Evolutionary conservation across 345 rosid genomes (phyloP).

Genomic region (Brassica rapa): DNA sequence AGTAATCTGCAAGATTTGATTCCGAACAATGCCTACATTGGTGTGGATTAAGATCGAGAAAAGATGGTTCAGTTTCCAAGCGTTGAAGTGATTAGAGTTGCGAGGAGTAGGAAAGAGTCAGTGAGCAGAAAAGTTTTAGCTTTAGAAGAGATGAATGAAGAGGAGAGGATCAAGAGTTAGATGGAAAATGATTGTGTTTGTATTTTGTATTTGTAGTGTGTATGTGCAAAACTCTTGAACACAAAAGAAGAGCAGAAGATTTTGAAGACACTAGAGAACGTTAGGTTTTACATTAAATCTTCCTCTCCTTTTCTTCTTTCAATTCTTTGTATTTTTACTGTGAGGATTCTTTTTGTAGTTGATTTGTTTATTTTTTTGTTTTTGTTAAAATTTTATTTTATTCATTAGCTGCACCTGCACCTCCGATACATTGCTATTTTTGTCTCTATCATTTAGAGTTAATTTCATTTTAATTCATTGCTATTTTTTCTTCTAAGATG

Average conservation of each 20-base stretch:
- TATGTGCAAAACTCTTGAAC: constrained; percentile 37
- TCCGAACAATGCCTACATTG: constrained; percentile 40
- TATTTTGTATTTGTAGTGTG: constrained; percentile 41
- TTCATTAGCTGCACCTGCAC: neutral
- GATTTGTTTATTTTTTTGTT: constrained; percentile 30
- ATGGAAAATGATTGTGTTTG: constrained; percentile 39
- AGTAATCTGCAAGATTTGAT: constrained; percentile 29
- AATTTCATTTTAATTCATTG: too few relatives aligned
- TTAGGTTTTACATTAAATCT: constrained; percentile 38
- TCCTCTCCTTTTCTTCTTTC: constrained; percentile 36
- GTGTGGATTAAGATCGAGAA: constrained; percentile 21
- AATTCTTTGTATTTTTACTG: constrained; percentile 40
- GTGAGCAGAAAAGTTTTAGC: constrained; percentile 36
- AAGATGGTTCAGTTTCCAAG: constrained; percentile 10
- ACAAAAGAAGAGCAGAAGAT: constrained; percentile 37
- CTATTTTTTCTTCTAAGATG: too few relatives aligned
- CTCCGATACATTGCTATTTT: too few relatives aligned
- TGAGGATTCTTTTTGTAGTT: constrained; percentile 40
- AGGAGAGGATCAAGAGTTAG: constrained; percentile 21
- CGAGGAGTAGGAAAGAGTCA: constrained; percentile 42
- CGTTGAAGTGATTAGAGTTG: constrained; percentile 33
- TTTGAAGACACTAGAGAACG: constrained; percentile 37
- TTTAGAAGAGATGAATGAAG: constrained; percentile 41
- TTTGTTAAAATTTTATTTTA: constrained; percentile 28
- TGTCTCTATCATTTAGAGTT: too few relatives aligned